Conservation (phyloP, 2,329 filamentous ascomycete species). For the Byssothecium circinans region DNA sequence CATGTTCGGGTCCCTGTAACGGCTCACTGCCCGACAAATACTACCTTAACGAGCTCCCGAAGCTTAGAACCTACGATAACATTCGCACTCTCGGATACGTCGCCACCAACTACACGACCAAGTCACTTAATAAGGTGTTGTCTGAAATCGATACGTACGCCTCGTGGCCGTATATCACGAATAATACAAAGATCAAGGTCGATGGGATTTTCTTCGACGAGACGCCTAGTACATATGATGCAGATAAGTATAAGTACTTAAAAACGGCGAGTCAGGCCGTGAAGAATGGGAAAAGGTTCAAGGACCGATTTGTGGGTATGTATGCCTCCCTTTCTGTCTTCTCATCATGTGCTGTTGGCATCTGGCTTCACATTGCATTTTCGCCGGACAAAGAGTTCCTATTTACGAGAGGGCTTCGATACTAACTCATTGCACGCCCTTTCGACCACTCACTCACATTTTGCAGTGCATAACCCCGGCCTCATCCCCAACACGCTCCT, state of each 20-base stretch:
- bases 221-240: conserved; percentile 42
- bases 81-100: conserved; percentile 56
- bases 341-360: too few species aligned
- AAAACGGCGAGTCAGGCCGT: conserved; percentile 22
- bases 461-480: conserved; percentile 34
- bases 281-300: conserved; percentile 23
- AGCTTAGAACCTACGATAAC: conserved; percentile 49
- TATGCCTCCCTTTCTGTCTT: neutral
- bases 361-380: too few species aligned
- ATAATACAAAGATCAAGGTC: conserved; percentile 46
- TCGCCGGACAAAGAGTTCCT: too few species aligned
- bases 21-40: conserved; percentile 28
- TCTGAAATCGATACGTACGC: conserved; percentile 53
- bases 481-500: conserved; percentile 21
- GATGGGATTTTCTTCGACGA: conserved; percentile 59
- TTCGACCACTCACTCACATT: too few species aligned
- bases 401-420: too few species aligned
- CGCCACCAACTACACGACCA: conserved; percentile 52
- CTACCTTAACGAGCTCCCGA: conserved; percentile 46
- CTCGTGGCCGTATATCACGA: conserved; percentile 46
- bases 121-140: conserved; percentile 26
- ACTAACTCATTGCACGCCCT: too few species aligned
- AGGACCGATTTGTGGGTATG: conserved; percentile 29
- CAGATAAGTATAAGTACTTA: conserved; percentile 25
- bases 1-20: conserved; percentile 44